Percentiles rank a stretch among this genome's conserved stretches.
Conservation (phyloP, 2,329 filamentous ascomycete genomes). For the Apiospora saccharicola region DNA sequence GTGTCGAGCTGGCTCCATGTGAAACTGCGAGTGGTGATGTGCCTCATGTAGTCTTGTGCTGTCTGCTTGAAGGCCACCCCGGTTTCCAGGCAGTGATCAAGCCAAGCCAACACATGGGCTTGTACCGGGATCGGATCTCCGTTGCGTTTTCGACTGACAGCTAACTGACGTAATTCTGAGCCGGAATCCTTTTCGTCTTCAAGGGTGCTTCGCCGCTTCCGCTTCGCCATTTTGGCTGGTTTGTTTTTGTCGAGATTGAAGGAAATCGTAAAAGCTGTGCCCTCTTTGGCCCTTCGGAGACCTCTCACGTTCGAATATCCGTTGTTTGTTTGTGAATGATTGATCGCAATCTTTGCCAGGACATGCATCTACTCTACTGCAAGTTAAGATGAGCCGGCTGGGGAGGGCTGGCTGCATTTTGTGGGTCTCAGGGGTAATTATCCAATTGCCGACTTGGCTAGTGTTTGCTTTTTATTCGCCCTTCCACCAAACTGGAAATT, state of each 20-base stretch:
- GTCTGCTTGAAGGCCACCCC: neutral
- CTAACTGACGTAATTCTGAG: neutral
- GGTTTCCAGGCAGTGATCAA: neutral
- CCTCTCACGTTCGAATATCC: neutral
- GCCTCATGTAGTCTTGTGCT: neutral
- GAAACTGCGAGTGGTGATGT: neutral
- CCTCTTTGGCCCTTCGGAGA: neutral
- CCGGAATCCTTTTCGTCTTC: neutral
- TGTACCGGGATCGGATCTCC: neutral
- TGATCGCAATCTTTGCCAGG: neutral
- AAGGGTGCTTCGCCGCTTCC: neutral
- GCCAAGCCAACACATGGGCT: neutral
- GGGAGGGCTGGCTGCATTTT: conserved; percentile 1
- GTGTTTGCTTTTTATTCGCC: neutral
- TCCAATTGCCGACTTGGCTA: neutral
- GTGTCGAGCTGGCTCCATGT: neutral
- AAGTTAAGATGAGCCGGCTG: neutral
- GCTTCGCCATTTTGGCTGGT: neutral
- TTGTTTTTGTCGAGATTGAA: neutral
- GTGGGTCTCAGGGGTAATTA: neutral
- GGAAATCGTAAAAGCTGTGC: neutral
- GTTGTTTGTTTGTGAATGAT: neutral
- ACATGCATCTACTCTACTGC: neutral
- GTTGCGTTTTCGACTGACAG: neutral
- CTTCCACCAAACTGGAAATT: neutral